Evolutionary conservation across 495 filamentous ascomycete species (phyloP).

Genomic region (Polyplosphaeria fusca): DNA sequence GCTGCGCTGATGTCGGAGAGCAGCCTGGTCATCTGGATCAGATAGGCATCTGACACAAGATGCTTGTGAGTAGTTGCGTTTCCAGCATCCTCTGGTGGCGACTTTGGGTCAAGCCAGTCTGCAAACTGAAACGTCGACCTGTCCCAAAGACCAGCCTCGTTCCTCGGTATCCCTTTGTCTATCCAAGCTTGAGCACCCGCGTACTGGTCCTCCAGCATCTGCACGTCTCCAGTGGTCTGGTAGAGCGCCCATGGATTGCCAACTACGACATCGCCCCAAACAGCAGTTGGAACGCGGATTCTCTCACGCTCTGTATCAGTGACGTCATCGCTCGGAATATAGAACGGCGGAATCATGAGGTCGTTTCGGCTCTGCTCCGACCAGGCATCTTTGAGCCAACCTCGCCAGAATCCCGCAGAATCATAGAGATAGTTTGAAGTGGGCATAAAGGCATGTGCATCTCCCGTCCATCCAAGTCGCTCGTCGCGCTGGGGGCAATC

Average conservation of each 20-base stretch:
- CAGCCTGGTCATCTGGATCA: constrained; percentile 39
- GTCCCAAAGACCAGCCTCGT: constrained; percentile 43
- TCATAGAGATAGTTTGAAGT: constrained; percentile 53
- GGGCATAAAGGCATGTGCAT: constrained; percentile 49
- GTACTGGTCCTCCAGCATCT: constrained; percentile 36
- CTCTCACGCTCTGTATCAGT: constrained; percentile 18
- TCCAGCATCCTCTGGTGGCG: constrained; percentile 46
- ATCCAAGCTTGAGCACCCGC: constrained; percentile 44
- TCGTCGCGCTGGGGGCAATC: constrained; percentile 59
- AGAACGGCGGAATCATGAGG: constrained; percentile 4
- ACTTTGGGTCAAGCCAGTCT: constrained; percentile 55
- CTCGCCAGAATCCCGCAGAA: constrained; percentile 48
- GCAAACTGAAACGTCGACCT: constrained; percentile 44
- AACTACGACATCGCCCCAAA: constrained; percentile 51
- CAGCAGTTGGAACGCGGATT: constrained; percentile 37
- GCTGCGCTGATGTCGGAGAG: constrained; percentile 8
- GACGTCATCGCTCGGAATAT: constrained; percentile 7
- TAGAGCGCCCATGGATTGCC: constrained; percentile 48
- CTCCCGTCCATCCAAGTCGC: constrained; percentile 56
- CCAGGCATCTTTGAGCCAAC: constrained; percentile 49
- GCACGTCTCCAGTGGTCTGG: constrained; percentile 43
- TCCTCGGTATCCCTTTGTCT: constrained; percentile 46
- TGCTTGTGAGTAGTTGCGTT: constrained; percentile 38
- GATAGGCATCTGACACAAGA: constrained; percentile 46
- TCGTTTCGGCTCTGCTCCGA: constrained; percentile 37